phyloP scores from a whole-genome alignment of 2,329 filamentous ascomycete genomes.

The Waltergamsia citrina region DNA sequence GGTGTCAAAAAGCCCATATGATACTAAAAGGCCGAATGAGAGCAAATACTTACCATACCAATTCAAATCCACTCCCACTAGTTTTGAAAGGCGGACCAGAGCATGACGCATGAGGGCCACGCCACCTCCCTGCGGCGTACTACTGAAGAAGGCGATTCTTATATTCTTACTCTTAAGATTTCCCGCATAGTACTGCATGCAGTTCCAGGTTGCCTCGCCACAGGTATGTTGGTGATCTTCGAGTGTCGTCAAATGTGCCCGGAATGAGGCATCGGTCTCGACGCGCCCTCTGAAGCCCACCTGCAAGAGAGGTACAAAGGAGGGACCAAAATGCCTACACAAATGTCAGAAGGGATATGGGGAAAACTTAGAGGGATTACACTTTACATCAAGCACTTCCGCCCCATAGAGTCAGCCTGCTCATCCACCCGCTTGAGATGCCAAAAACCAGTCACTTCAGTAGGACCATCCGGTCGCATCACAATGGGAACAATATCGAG shows the following conservation, averaged over 20 bases:
- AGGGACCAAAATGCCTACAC: slow-evolving; percentile 60
- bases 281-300: slow-evolving; percentile 61
- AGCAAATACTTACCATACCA: slow-evolving; percentile 51
- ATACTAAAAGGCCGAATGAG: neutral
- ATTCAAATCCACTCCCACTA: slow-evolving; percentile 57
- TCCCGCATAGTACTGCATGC: slow-evolving; percentile 52
- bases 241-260: slow-evolving; percentile 46
- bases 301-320: slow-evolving; percentile 56
- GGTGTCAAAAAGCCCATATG: neutral
- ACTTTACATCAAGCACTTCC: slow-evolving; percentile 65
- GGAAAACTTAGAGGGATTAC: neutral
- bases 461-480: slow-evolving; percentile 37
- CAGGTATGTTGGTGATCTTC: slow-evolving; percentile 54
- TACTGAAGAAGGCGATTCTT: slow-evolving; percentile 71
- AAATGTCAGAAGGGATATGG: neutral
- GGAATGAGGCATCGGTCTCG: slow-evolving; percentile 59
- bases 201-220: slow-evolving; percentile 51
- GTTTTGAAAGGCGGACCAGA: slow-evolving; percentile 59
- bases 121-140: slow-evolving; percentile 73
- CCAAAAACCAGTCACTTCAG: slow-evolving; percentile 26
- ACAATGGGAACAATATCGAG: slow-evolving; percentile 68
- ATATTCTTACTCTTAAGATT: slow-evolving; percentile 54
- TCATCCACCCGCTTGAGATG: slow-evolving; percentile 60
- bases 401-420: slow-evolving; percentile 70
- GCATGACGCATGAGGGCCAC: slow-evolving; percentile 78